phyloP scores from a whole-genome alignment of 2,329 filamentous ascomycete species.

The Seiridium cupressi region DNA sequence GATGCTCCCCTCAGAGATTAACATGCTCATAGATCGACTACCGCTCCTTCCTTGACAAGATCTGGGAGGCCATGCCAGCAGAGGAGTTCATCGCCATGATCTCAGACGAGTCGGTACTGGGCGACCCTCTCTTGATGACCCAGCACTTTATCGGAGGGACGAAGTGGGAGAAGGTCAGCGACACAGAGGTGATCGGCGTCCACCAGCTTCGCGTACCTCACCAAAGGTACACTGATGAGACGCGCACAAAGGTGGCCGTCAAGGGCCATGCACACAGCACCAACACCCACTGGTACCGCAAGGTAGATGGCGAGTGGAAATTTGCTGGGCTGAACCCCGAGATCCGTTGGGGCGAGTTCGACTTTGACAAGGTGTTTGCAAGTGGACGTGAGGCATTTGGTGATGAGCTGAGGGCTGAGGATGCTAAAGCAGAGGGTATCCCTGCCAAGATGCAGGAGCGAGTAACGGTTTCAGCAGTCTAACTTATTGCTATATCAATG shows the following conservation, averaged over 20 bases:
- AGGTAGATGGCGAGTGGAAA: constrained; percentile 60
- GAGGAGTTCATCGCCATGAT: constrained; percentile 62
- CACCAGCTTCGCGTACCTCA: constrained; percentile 63
- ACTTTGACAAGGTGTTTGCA: constrained; percentile 55
- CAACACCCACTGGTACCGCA: constrained; percentile 57
- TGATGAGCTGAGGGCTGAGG: constrained; percentile 11
- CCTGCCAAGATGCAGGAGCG: neutral
- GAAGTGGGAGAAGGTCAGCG: constrained; percentile 56
- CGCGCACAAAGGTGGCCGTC: constrained; percentile 44
- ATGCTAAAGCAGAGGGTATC: neutral
- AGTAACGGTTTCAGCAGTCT: neutral
- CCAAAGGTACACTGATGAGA: constrained; percentile 56
- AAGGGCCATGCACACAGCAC: constrained; percentile 61
- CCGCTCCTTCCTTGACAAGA: constrained; percentile 58
- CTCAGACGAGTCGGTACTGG: constrained; percentile 54
- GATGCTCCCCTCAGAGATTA: constrained; percentile 5
- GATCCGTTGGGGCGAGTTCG: constrained; percentile 57
- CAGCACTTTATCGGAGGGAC: constrained; percentile 63
- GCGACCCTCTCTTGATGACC: constrained; percentile 60
- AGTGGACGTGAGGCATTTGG: constrained; percentile 36
- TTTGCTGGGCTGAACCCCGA: constrained; percentile 55
- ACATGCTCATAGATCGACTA: constrained; percentile 61
- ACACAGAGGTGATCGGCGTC: constrained; percentile 57
- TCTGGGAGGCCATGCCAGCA: constrained; percentile 61
- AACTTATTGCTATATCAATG: neutral